Percentiles rank a stretch among this genome's conserved stretches.
Evolutionary conservation across 768 basidiomycete species (phyloP).

Genomic region (Tricholomella constricta): DNA sequence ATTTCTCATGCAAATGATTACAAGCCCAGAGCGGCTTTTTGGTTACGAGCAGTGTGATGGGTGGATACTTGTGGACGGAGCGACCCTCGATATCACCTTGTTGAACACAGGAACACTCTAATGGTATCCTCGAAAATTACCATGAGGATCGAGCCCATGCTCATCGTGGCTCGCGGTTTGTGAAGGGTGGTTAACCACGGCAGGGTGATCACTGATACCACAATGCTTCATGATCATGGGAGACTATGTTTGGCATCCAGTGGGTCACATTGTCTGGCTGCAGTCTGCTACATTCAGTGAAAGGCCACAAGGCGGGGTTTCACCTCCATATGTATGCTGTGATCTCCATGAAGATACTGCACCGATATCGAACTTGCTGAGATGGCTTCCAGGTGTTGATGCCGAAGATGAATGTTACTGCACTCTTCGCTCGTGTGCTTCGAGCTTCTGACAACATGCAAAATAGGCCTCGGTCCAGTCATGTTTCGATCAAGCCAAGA

Average conservation of each 20-base stretch:
- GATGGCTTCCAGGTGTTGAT: neutral
- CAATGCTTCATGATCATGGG: slow-evolving; percentile 1
- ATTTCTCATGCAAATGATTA: too few relatives aligned
- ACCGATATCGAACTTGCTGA: neutral
- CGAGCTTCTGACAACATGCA: neutral
- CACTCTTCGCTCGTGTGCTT: neutral
- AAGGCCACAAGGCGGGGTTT: neutral
- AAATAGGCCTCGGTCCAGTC: neutral
- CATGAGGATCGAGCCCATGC: neutral
- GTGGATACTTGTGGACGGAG: too few relatives aligned
- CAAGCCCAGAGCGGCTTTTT: too few relatives aligned
- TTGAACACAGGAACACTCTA: too few relatives aligned
- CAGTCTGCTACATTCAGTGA: neutral
- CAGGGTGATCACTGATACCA: neutral
- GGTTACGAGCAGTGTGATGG: too few relatives aligned
- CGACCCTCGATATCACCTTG: too few relatives aligned
- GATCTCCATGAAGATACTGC: slow-evolving; percentile 6
- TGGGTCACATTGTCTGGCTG: neutral
- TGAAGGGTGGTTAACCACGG: too few relatives aligned
- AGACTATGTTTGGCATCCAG: neutral
- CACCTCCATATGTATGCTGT: slow-evolving; percentile 1
- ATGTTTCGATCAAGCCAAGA: neutral
- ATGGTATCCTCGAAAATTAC: neutral
- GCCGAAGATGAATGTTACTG: neutral
- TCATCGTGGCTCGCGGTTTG: too few relatives aligned